Evolutionary conservation across 2,329 filamentous ascomycete species (phyloP).

Genomic region (Talaromyces verruculosus): DNA sequence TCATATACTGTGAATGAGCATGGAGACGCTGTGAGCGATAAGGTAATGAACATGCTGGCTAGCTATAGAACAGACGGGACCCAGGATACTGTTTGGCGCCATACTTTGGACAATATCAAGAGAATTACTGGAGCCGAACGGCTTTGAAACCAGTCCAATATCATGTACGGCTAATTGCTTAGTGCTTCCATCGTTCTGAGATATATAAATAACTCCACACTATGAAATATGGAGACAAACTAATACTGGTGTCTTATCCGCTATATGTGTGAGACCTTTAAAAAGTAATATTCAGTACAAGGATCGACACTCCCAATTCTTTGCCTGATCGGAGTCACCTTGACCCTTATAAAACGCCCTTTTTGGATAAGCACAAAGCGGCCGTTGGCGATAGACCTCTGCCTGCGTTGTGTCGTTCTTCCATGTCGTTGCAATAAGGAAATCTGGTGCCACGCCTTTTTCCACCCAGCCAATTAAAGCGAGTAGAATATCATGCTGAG

Average conservation of each 20-base stretch:
- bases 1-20: not conserved
- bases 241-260: not conserved
- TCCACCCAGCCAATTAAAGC: conserved; percentile 28
- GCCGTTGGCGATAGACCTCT: conserved; percentile 12
- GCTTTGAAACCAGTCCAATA: not conserved
- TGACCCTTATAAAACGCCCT: conserved; percentile 16
- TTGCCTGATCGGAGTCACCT: conserved; percentile 13
- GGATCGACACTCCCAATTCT: conserved; percentile 11
- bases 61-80: not conserved
- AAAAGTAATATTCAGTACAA: conserved; percentile 1
- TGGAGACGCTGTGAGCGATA: not conserved
- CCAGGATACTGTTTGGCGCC: not conserved
- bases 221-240: not conserved
- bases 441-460: conserved; percentile 22
- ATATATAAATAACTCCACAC: not conserved
- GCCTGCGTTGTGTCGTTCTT: conserved; percentile 10
- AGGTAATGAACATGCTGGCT: not conserved
- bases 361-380: conserved; percentile 19
- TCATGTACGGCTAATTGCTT: not conserved
- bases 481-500: conserved; percentile 24
- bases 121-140: not conserved
- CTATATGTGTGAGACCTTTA: not conserved
- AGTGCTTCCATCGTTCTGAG: not conserved
- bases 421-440: conserved; percentile 25
- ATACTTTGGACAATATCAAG: not conserved